A percentile compares a stretch with the other conserved stretches of the same genome.
phyloP scores from a whole-genome alignment of 2,329 filamentous ascomycete genomes.

The Phyllosticta citriasiana region DNA sequence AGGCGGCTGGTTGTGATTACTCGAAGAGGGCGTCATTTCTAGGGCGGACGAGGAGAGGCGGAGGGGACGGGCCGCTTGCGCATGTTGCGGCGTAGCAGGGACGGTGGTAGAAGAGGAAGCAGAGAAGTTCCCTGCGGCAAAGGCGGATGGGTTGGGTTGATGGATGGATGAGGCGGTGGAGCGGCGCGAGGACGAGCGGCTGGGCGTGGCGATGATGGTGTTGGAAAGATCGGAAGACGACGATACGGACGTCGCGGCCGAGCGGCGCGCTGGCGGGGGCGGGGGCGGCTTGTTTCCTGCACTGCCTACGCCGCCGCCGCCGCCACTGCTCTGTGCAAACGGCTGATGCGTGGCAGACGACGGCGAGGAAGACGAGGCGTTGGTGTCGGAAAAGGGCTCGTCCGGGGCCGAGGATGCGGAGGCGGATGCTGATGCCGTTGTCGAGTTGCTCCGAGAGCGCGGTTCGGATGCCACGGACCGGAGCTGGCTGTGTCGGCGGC shows the following conservation, averaged over 20 bases:
- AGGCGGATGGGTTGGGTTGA: background rate
- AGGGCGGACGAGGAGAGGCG: conserved; percentile 7
- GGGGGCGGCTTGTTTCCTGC: conserved; percentile 1
- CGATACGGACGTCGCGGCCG: background rate
- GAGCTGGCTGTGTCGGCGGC: conserved; percentile 24
- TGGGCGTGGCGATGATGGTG: background rate
- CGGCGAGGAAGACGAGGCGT: background rate
- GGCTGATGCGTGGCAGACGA: background rate
- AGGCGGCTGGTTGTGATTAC: background rate
- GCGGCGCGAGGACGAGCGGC: conserved; percentile 7
- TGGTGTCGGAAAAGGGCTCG: background rate
- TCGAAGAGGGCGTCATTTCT: background rate
- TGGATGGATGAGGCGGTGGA: conserved; percentile 8
- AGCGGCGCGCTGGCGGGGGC: conserved; percentile 5
- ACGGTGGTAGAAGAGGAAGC: too few species aligned
- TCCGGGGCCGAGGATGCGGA: conserved; percentile 21
- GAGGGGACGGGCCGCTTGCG: background rate
- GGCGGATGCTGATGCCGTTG: conserved; percentile 26
- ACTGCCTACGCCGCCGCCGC: too few species aligned
- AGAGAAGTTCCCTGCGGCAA: too few species aligned
- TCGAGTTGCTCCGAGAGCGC: conserved; percentile 27
- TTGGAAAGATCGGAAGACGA: background rate
- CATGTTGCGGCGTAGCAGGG: too few species aligned
- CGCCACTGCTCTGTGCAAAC: background rate
- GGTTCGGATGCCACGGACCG: conserved; percentile 15